Evolutionary conservation across 352 stramenopile genomes (phyloP).

Genomic region (Pythium angustatum): DNA sequence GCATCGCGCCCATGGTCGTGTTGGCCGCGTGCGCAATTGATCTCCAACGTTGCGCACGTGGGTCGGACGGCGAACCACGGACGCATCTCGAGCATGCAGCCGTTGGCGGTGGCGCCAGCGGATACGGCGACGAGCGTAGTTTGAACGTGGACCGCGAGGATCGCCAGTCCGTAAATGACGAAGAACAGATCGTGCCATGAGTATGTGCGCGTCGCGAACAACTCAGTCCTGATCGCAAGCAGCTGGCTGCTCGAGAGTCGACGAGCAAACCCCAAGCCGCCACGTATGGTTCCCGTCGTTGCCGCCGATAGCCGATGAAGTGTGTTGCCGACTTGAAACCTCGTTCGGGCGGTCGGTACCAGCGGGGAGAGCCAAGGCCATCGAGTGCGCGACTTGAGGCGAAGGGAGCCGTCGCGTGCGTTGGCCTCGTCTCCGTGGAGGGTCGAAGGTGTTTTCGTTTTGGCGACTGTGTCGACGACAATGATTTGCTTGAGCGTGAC

Average conservation of each 20-base stretch:
- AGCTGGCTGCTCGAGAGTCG: neutral
- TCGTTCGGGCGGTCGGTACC: neutral
- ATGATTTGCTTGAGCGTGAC: conserved; percentile 7
- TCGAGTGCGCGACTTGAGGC: no score
- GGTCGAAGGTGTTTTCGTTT: neutral
- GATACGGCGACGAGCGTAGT: conserved; percentile 1
- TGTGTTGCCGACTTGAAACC: neutral
- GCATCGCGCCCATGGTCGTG: neutral
- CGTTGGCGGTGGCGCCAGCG: neutral
- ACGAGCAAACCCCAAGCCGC: neutral
- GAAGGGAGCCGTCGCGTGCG: no score
- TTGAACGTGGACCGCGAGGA: conserved; percentile 20
- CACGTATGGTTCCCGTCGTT: neutral
- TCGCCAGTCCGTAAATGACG: conserved; percentile 6
- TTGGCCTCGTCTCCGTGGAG: neutral
- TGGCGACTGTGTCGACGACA: neutral
- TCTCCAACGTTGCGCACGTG: conserved; percentile 19
- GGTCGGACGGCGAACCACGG: conserved; percentile 25
- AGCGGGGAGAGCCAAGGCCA: neutral
- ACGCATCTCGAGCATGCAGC: conserved; percentile 16
- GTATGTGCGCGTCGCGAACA: neutral
- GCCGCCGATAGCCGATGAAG: neutral
- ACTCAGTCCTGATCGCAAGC: neutral
- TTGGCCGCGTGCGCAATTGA: conserved; percentile 20
- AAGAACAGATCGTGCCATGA: conserved; percentile 4